Conservation (phyloP, 805 yeast genomes). For the Kodamaea jinghongensis region DNA sequence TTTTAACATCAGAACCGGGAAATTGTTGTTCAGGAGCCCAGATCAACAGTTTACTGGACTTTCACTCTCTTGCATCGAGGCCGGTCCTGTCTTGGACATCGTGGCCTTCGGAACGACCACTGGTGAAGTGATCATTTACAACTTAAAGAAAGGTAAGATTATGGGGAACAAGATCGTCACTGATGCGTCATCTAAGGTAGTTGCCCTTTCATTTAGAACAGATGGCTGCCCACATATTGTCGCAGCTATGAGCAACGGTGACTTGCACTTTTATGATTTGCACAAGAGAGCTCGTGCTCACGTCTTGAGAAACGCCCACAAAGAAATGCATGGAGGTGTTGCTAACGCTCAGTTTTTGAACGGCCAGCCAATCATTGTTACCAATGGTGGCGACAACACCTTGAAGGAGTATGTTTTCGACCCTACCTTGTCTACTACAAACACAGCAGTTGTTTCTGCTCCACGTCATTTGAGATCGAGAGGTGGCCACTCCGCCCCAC, state of each 20-base stretch:
- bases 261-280: conserved; percentile 80
- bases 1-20: conserved; percentile 76
- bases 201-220: conserved; percentile 80
- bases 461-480: conserved; percentile 90
- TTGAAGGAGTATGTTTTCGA: conserved; percentile 91
- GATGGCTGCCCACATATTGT: conserved; percentile 86
- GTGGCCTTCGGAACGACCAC: conserved; percentile 71
- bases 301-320: conserved; percentile 68
- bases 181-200: conserved; percentile 41
- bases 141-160: conserved; percentile 61
- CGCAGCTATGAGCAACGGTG: conserved; percentile 77
- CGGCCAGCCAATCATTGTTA: conserved; percentile 88
- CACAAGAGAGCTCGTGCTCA: conserved; percentile 72
- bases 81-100: conserved; percentile 85
- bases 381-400: conserved; percentile 88
- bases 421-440: conserved; percentile 71
- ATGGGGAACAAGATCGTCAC: conserved; percentile 49
- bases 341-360: conserved; percentile 70
- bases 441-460: conserved; percentile 69
- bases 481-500: conserved; percentile 97
- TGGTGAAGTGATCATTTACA: conserved; percentile 66
- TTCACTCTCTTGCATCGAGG: conserved; percentile 62
- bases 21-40: conserved; percentile 55
- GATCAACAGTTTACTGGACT: conserved; percentile 44
- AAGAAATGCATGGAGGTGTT: conserved; percentile 73